Base-by-base conservation (phyloP, 1,139 yeast genomes). In the Meyerozyma sp. region DNA sequence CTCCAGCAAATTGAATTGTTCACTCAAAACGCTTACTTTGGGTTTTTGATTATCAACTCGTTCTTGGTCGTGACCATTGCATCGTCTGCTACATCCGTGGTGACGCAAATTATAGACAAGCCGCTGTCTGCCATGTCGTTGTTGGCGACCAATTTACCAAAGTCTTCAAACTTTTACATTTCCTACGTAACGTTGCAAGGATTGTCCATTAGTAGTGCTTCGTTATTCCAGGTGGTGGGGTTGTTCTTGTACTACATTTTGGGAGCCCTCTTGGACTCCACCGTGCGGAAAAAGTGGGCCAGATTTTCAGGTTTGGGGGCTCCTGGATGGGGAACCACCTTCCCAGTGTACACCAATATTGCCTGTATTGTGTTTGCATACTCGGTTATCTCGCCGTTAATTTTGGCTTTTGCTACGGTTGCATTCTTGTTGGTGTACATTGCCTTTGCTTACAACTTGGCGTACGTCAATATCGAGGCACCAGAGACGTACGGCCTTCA, bases 231-330 rank as follows among this genome's bases (percentile, higher is more conserved):
- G 65, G 70, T 90, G 44, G 86, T 81, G 29, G 81, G 84, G 1
- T 73, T 93, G 50, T 71, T 85, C 53, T 62, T 89, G 48, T 88
- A 79, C 61, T 82, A 85, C 58, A 67, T 84, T 23, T 66, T 91
- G 49, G 91, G 96, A 14, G 58, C 65, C 29, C 18, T 88, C 11
- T 70, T 91, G 42, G 98, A 93, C 58, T 70, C 67, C 40, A 89
- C 98, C 4, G 90, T 95, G 40, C 75, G 98, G 58, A 89, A 89
- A 75, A 86, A 85, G 67, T 90, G 87, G 86, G 70, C 59, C 40
- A 78, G 98, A 57, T 84, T 78, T 64, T 73, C 77, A 50, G 73
- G 73, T 2, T 68, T 93, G 51, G 79, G 83, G 9, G 59, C 79
- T 2, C 75, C 84, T 55, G 73, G 79, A 16, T 93, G 96, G 95